Evolutionary conservation across 352 stramenopile genomes (phyloP), one percentile per base, ranked within the genome.

Genomic region (Globisporangium recalcitrans): DNA sequence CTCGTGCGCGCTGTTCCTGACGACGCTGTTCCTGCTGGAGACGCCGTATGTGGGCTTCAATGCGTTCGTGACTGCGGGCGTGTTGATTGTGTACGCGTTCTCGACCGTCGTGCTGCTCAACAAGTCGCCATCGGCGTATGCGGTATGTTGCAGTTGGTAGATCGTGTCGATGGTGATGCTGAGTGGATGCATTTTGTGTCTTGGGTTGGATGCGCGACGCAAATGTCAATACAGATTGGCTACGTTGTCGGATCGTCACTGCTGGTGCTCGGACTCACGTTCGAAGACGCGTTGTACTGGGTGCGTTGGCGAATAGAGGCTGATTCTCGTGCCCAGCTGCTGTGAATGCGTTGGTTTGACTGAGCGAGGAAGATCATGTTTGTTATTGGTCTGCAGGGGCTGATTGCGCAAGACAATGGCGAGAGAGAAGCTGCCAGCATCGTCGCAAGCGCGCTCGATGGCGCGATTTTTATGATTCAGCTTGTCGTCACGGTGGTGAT

Each of bases 81-180:
- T 88, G 29, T 70, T 88, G 61, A 64, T 93, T 21, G 67, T 85
- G 11, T 93, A 88, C 58, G 80, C 82, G n/a, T 85, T 93, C 67
- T 75, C 80, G 21, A 73, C 82, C 46, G 82, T 93, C 62, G 75
- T 88, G 49, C 78, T 90, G 48, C 69, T 93, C 42, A 91, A 91
- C 73, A 91, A 91, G 56, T 77, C 82, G 52, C 84, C 84, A 1
- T 93, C 84, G 1, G 84, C 82, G 29, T 93, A 88, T 65, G 89
- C 77, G 57, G 84, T 91, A 59, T 60, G 75, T 73, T 16, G 24
- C 24, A 29, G 48, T 31, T 64, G 21, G 36, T 19, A 22, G 24
- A 16, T 9, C 54, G 26, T 19, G n/a, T 14, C 22, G 38, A n/a
- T 44, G 36, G 21, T 44, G 29, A 29, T 56, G 29, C 13, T 44